These are phyloP conservation scores for Drechmeria coniospora DNA, from an alignment of 2,329 filamentous ascomycete species.

Conservation along the genomic window DNA sequence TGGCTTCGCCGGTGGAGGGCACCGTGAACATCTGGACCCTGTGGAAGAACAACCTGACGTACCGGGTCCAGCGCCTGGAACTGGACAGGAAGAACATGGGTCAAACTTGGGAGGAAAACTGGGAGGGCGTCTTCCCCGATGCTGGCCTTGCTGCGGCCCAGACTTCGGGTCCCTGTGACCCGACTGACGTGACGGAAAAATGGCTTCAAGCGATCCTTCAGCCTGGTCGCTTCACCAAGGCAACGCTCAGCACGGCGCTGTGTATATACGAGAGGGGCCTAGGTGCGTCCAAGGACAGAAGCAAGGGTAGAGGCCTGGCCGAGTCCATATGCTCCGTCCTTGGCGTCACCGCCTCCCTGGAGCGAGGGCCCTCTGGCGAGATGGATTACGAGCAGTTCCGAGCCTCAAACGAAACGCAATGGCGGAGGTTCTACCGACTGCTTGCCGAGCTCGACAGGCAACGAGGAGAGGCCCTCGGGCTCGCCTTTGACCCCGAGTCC, in stretches of 20 bases:
- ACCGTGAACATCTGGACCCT: slow-evolving; percentile 55
- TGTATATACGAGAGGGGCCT: slow-evolving; percentile 61
- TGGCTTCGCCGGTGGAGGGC: slow-evolving; percentile 39
- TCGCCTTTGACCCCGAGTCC: slow-evolving; percentile 55
- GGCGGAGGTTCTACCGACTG: slow-evolving; percentile 79
- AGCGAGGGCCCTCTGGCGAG: slow-evolving; percentile 42
- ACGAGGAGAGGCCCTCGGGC: slow-evolving; percentile 63
- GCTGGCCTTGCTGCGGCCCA: slow-evolving; percentile 37
- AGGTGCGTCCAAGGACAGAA: slow-evolving; percentile 17
- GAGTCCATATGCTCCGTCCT: slow-evolving; percentile 65
- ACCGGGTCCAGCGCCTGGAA: slow-evolving; percentile 57
- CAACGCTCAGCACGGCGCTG: slow-evolving; percentile 72
- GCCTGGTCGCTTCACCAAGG: slow-evolving; percentile 65
- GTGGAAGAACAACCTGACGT: slow-evolving; percentile 74
- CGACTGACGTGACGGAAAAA: slow-evolving; percentile 59
- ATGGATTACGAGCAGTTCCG: slow-evolving; percentile 67
- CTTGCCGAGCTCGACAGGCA: slow-evolving; percentile 76
- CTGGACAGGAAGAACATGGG: slow-evolving; percentile 52
- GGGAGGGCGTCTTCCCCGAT: slow-evolving; percentile 55
- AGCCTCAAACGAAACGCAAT: slow-evolving; percentile 62
- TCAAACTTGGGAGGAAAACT: slow-evolving; percentile 48
- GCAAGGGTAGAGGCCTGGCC: slow-evolving; percentile 43
- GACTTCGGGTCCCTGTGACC: slow-evolving; percentile 44
- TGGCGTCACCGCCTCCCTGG: slow-evolving; percentile 50
- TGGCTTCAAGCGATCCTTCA: slow-evolving; percentile 77